phyloP scores from a whole-genome alignment of 257 asterid species.

The Lithospermum erythrorhizon region DNA sequence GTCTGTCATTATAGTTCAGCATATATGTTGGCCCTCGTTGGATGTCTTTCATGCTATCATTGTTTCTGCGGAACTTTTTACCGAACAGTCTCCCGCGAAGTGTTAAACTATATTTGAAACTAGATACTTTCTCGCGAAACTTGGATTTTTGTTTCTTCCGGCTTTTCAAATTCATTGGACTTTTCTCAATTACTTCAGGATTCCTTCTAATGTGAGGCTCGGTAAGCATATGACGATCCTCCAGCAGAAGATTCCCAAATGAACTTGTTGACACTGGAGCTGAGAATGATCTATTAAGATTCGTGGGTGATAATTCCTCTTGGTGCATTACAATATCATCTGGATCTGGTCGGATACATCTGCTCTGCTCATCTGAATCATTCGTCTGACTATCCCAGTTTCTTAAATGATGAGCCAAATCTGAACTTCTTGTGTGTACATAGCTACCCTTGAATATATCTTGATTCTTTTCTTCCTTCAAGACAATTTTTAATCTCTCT shows the following conservation, averaged over 20 bases:
- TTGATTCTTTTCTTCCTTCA: slow-evolving; percentile 44
- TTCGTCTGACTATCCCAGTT: slow-evolving; percentile 20
- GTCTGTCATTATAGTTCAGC: slow-evolving; percentile 41
- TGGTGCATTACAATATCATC: slow-evolving; percentile 23
- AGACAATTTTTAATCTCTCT: slow-evolving; percentile 62
- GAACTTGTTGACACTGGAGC: slow-evolving; percentile 84
- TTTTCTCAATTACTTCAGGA: slow-evolving; percentile 65
- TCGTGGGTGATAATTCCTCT: slow-evolving; percentile 44
- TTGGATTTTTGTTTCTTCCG: slow-evolving; percentile 69
- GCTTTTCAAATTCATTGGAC: slow-evolving; percentile 40
- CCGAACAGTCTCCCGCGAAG: slow-evolving; percentile 71
- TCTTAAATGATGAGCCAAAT: slow-evolving; percentile 21
- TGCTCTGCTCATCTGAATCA: slow-evolving; percentile 38
- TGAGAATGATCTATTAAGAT: slow-evolving; percentile 75
- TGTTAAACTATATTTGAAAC: slow-evolving; percentile 67
- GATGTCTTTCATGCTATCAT: slow-evolving; percentile 39
- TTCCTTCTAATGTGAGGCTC: slow-evolving; percentile 78
- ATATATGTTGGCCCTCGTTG: slow-evolving; percentile 37
- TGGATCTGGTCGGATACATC: slow-evolving; percentile 48
- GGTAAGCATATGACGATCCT: slow-evolving; percentile 63
- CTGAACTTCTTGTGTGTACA: slow-evolving; percentile 29
- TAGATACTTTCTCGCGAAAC: slow-evolving; percentile 74
- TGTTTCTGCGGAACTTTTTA: slow-evolving; percentile 39
- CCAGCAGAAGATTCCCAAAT: slow-evolving; percentile 82
- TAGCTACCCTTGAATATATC: slow-evolving; percentile 9